Conservation (phyloP, 2,329 filamentous ascomycete genomes). For the Clonostachys sp. region DNA sequence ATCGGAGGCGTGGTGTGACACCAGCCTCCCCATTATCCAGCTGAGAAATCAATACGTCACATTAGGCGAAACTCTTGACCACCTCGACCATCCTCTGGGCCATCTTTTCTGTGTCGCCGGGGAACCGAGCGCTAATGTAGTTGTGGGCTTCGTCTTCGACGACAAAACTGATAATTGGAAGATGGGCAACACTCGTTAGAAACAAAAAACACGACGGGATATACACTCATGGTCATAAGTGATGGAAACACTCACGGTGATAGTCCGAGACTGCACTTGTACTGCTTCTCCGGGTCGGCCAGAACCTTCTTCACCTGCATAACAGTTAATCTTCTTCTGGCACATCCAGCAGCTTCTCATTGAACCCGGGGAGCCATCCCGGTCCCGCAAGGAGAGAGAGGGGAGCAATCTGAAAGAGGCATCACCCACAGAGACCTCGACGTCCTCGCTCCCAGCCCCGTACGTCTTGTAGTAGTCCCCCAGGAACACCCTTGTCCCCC, state of each 20-base stretch:
- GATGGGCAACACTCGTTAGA: too few relatives aligned
- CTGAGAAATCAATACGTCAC: background rate
- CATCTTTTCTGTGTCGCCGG: constrained; percentile 33
- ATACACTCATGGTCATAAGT: too few relatives aligned
- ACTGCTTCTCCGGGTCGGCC: constrained; percentile 31
- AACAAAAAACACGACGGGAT: too few relatives aligned
- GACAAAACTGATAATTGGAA: constrained; percentile 28
- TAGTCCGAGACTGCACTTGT: constrained; percentile 16
- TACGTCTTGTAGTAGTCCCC: constrained; percentile 55
- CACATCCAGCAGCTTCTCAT: too few relatives aligned
- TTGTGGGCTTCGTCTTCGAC: constrained; percentile 43
- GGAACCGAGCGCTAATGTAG: constrained; percentile 42
- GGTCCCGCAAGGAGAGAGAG: background rate
- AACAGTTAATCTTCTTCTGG: too few relatives aligned
- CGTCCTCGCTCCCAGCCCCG: constrained; percentile 41
- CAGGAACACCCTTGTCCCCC: constrained; percentile 39
- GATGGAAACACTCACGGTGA: too few relatives aligned
- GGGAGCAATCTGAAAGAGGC: background rate
- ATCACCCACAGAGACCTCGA: constrained; percentile 36
- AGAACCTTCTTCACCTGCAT: constrained; percentile 36
- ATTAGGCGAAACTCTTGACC: constrained; percentile 19
- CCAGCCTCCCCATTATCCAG: background rate
- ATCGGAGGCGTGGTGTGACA: background rate
- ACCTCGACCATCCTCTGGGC: constrained; percentile 34
- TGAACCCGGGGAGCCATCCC: background rate